Conservation (phyloP, 225 moss, liverwort and hornwort species). For the Physcomitrium patens region DNA sequence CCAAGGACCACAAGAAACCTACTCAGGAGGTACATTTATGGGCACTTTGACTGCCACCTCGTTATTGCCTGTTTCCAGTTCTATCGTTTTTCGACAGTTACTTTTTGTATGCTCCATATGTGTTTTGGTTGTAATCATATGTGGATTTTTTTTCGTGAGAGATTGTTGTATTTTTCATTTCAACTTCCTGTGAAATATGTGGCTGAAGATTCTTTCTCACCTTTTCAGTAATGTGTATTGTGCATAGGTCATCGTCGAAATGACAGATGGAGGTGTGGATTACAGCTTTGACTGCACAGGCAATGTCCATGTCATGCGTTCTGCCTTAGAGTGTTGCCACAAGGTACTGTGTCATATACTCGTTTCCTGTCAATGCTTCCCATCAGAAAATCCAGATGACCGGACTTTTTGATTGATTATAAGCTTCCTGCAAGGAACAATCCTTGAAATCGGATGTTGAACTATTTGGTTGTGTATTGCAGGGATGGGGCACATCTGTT, state of each 20-base stretch:
- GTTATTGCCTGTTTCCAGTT: slow-evolving; percentile 6
- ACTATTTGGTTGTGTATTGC: slow-evolving; percentile 24
- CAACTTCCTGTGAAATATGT: neutral
- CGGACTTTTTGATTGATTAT: neutral
- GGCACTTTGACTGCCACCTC: neutral
- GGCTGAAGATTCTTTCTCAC: slow-evolving; percentile 10
- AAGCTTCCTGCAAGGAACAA: neutral
- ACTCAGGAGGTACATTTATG: slow-evolving; percentile 68
- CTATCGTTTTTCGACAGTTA: neutral
- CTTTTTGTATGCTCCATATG: slow-evolving; percentile 15
- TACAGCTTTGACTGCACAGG: slow-evolving; percentile 99
- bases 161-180: neutral
- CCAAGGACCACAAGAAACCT: slow-evolving; percentile 77
- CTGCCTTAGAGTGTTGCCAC: slow-evolving; percentile 95
- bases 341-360: slow-evolving; percentile 53
- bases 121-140: slow-evolving; percentile 10
- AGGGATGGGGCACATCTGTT: slow-evolving; percentile 98
- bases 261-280: slow-evolving; percentile 98
- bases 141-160: neutral
- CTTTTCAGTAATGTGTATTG: slow-evolving; percentile 21
- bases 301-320: slow-evolving; percentile 83
- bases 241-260: slow-evolving; percentile 77
- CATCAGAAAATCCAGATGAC: neutral
- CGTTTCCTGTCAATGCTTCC: neutral
- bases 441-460: neutral